A percentile compares a stretch with the other conserved stretches of the same genome.
These are phyloP conservation scores for Salix arbutifolia DNA, from an alignment of 345 rosid species.

Conservation along the genomic window DNA sequence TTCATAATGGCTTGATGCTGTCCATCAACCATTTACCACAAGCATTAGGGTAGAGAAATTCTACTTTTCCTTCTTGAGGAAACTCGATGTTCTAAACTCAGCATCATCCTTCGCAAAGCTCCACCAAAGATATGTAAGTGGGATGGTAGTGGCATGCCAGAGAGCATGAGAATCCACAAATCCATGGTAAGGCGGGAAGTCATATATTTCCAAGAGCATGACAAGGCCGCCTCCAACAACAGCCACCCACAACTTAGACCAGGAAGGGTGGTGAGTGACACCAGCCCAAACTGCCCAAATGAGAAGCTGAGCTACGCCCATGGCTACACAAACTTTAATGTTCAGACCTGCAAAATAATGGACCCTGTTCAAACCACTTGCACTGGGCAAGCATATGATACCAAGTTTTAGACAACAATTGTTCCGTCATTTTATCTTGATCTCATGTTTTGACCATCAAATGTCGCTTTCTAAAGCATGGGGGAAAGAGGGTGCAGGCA, in stretches of 20 bases:
- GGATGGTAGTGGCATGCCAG: slow-evolving; percentile 66
- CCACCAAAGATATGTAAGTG: slow-evolving; percentile 81
- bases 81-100: slow-evolving; percentile 54
- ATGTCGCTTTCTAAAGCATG: neutral
- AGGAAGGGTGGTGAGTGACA: slow-evolving; percentile 58
- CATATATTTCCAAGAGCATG: slow-evolving; percentile 52
- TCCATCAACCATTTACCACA: neutral
- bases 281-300: slow-evolving; percentile 87
- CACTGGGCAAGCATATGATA: neutral
- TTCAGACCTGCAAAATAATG: slow-evolving; percentile 55
- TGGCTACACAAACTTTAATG: slow-evolving; percentile 59
- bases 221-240: slow-evolving; percentile 43
- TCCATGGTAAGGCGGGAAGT: slow-evolving; percentile 76
- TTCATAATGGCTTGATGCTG: neutral
- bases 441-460: neutral
- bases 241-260: slow-evolving; percentile 75
- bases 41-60: neutral
- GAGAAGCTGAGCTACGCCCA: slow-evolving; percentile 61
- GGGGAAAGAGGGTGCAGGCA: neutral
- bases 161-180: slow-evolving; percentile 71
- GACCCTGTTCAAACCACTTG: neutral
- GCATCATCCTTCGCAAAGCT: slow-evolving; percentile 83
- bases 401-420: neutral
- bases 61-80: slow-evolving; percentile 18
- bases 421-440: neutral